Base-by-base conservation (phyloP, 2,329 filamentous ascomycete genomes). In the Hypomyces perniciosus region DNA sequence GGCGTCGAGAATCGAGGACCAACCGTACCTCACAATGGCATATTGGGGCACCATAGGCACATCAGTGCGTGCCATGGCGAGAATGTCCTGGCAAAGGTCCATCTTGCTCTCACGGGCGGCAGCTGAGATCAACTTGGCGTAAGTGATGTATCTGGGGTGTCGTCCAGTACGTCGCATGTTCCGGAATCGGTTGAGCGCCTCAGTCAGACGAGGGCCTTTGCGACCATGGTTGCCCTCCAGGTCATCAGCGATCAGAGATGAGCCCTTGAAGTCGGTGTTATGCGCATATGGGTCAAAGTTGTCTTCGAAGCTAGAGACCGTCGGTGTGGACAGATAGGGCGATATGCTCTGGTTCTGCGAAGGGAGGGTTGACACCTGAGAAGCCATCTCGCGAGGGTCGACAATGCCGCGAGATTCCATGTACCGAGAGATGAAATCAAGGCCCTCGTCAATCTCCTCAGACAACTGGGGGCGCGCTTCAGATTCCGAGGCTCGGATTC, bases 61-160 rank as follows among this genome's bases (percentile, higher is more conserved):
- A 66, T 99, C 93, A 51, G 84, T 80, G 60, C 90, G 86, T 9
- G 93, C 93, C 82, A 96, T 95, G 59, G 81, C 84, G 31, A 96
- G 78, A 46, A 99, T 87, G 56, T 97, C 90, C 57, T 90, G 82
- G 62, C 89, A 90, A 44, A 95, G 71, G 47, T 87, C 85, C 69
- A 89, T 81, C 63, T 91, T 90, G 62, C 87, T 81, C 57, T 90
- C 85, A 63, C 92, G 90, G 48, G 91, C 89, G 57, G 92, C 91
- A 52, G 89, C 88, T 44, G 86, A 85, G 62, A 99, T 96, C 58
- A 99, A 77, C 78, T 96, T 97, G 45, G 91, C 90, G 62, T 97
- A 96, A 1, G 91, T 96, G 68, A 96, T 93, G 73, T 97, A 97
- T 54, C 92, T 84, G 47, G 92, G 90, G 66, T 96, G 90, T 64